Base-by-base conservation (phyloP, 2,329 filamentous ascomycete species). In the Talaromyces piceae region DNA sequence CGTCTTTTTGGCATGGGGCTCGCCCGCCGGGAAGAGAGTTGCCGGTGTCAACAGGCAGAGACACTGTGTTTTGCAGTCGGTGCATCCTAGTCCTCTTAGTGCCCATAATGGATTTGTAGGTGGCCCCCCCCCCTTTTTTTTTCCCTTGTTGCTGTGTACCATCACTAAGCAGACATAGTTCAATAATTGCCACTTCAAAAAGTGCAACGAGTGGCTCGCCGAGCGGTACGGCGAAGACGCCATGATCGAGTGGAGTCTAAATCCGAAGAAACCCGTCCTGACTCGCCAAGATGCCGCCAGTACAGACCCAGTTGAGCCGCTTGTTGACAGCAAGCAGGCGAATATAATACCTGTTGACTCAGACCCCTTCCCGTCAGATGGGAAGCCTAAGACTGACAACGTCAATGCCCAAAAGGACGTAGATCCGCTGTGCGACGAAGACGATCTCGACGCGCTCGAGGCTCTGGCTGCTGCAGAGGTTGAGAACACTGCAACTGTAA, bases 1-100 rank as follows among this genome's bases (percentile, higher is more conserved):
- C 1, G 93, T 96, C 4, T 98, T 96, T 65, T 74, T 98, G 68
- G 91, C 91, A 0, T 98, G 93, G 93, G 93, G 93, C 13, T 83
- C 77, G 5, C 88, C 89, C 1, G 93, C 93, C 0, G 86, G 84
- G 51, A 87, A 88, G 72, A 77, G 91, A 51, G 88, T 94, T 20
- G 72, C 78, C 39, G 86, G 83, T 59, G 77, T 97, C 48, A 86
- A 93, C 63, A 74, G 70, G 47, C 76, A 80, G 57, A 84, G 79
- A 61, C 91, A 98, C 72, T 77, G 88, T 43, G 88, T 98, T 31
- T 75, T 98, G 57, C 84, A 86, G 70, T 87, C 84, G 61, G 90
- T 91, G 46, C 93, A 98, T 71, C 93, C 93, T 0, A 95, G 89
- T 67, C 93, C 93, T n/a, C 69, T 96, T 58, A 94, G 88, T 70